Base-by-base conservation (phyloP, 2,329 filamentous ascomycete genomes). In the Colletotrichum karsti region DNA sequence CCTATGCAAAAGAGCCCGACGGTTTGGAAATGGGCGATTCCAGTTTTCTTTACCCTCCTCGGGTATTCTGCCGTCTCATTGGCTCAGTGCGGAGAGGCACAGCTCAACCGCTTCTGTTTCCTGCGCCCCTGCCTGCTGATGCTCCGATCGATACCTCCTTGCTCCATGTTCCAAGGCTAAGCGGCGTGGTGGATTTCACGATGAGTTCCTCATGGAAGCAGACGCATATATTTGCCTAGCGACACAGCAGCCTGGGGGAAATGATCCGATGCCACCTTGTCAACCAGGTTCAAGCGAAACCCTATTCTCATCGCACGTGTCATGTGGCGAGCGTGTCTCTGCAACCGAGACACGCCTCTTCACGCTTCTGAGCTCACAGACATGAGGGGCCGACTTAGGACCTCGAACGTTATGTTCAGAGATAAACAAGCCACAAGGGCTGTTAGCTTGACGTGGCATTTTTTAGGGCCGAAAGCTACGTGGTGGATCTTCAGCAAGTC, bases 381-480 rank as follows among this genome's bases (percentile, higher is more conserved):
- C 26, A 28, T 33, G 30, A 33, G 53, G 46, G 62, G 28, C 33
- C 33, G 65, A 59, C 54, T 39, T 33, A 8, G 44, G 35, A 30
- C 44, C 35, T 56, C 46, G 53, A 55, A 33, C 63, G 61, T 67
- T 67, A 63, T 51, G 41, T 24, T 24, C 53, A 50, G 54, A 61
- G 54, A 61, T 42, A 6, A 55, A 56, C 48, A 66, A 66, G 63
- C 66, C 55, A 53, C 55, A 33, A 39, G 48, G 33, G 24, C 55
- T 56, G 42, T 22, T 41, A 39, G 42, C 41, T 55, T 33, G 44
- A 55, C 55, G 42, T 61, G 62, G 41, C 48, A 61, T 48, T 15
- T 51, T n/a, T 60, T 66, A 69, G 63, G 55, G 48, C 66, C 66
- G 62, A 67, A 69, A 50, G 33, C 50, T 62, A 61, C 62, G 24